phyloP scores from a whole-genome alignment of 768 basidiomycete species.

The Russula brevipes region DNA sequence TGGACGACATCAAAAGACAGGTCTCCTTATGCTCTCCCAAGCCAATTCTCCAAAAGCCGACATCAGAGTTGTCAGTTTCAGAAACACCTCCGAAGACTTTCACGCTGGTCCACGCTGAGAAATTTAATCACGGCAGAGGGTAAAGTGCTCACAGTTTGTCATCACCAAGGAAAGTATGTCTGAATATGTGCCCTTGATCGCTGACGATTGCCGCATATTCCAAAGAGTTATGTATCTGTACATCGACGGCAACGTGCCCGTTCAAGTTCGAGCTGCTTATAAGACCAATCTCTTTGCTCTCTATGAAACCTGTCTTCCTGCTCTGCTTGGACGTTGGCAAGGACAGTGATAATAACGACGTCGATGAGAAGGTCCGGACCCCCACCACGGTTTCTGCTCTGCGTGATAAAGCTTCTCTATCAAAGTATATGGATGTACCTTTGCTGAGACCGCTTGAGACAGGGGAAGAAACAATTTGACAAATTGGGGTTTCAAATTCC shows the following conservation, averaged over 20 bases:
- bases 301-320: background rate
- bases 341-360: conserved; percentile 19
- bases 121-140: background rate
- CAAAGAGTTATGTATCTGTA: conserved; percentile 34
- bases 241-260: conserved; percentile 43
- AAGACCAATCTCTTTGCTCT: conserved; percentile 10
- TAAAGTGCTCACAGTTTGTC: background rate
- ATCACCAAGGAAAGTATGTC: background rate
- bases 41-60: conserved; percentile 52
- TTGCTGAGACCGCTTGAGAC: background rate
- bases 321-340: background rate
- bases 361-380: conserved; percentile 45
- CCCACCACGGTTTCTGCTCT: conserved; percentile 32
- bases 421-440: conserved; percentile 4
- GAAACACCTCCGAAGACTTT: conserved; percentile 13
- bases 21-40: conserved; percentile 33
- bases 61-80: conserved; percentile 14
- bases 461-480: conserved; percentile 43
- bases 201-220: conserved; percentile 7
- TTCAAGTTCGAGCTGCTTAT: conserved; percentile 38
- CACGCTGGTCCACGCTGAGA: conserved; percentile 6
- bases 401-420: conserved; percentile 13
- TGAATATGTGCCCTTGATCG: conserved; percentile 15
- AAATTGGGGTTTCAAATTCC: conserved; percentile 62
- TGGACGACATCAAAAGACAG: conserved; percentile 47